phyloP scores from a whole-genome alignment of 129 eudicot genomes.

The Rutidosis leptorrhynchoides region DNA sequence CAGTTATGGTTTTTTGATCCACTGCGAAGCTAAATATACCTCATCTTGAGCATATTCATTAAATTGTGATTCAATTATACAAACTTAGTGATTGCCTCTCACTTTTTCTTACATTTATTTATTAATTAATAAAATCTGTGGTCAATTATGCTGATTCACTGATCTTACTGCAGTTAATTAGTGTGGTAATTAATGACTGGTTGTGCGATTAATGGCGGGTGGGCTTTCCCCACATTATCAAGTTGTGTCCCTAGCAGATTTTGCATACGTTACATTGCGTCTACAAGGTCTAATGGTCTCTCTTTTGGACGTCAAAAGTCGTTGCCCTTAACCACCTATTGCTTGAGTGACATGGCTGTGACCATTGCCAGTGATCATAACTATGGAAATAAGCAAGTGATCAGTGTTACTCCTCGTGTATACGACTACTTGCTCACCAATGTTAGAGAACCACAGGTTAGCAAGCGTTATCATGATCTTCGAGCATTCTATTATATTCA shows the following conservation, averaged over 20 bases:
- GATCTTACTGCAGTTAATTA: neutral
- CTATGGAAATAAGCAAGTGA: conserved; percentile 58
- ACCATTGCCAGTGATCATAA: conserved; percentile 43
- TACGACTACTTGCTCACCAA: conserved; percentile 65
- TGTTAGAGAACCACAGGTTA: conserved; percentile 77
- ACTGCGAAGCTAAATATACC: no score
- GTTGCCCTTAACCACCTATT: conserved; percentile 15
- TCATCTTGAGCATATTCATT: no score
- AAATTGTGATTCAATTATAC: no score
- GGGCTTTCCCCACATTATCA: conserved; percentile 12
- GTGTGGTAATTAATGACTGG: conserved; percentile 17
- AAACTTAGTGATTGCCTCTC: no score
- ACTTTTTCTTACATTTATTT: neutral
- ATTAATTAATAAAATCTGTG: neutral
- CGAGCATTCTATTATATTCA: neutral
- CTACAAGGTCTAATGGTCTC: neutral
- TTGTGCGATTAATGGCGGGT: conserved; percentile 26
- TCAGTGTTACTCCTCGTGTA: conserved; percentile 48
- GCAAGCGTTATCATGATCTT: neutral
- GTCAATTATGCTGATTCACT: conserved; percentile 1
- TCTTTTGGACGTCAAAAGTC: conserved; percentile 6
- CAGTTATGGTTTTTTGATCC: neutral
- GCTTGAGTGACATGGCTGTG: conserved; percentile 25
- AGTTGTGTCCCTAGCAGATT: conserved; percentile 17
- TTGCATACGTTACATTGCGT: neutral